phyloP scores from a whole-genome alignment of 176 grass and related monocot species.

The Oryza coarctata region DNA sequence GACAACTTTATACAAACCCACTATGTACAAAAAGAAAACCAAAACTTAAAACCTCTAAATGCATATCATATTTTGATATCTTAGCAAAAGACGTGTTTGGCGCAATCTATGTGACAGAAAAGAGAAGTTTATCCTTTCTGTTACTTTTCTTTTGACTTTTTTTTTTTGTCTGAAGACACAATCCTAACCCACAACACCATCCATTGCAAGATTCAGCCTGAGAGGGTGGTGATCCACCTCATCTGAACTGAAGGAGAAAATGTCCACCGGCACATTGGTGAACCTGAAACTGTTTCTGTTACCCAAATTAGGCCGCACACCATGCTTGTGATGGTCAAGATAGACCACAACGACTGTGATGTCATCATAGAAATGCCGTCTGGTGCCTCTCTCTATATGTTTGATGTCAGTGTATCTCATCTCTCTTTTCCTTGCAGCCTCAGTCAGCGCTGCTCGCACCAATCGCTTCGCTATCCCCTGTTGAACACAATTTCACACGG shows the following conservation, averaged over 20 bases:
- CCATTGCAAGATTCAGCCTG: background rate
- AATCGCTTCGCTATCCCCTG: constrained; percentile 54
- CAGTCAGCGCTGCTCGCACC: constrained; percentile 48
- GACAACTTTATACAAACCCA: background rate
- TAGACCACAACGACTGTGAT: constrained; percentile 58
- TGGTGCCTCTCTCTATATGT: constrained; percentile 36
- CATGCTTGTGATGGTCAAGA: constrained; percentile 36
- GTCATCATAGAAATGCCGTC: constrained; percentile 53
- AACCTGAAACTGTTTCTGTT: constrained; percentile 1
- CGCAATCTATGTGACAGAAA: background rate
- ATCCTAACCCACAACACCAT: background rate
- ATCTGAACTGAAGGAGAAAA: constrained; percentile 26
- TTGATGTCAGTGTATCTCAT: constrained; percentile 56
- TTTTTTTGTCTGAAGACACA: background rate
- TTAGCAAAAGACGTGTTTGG: background rate
- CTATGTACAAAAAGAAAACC: constrained; percentile 2
- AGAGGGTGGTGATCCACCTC: constrained; percentile 19
- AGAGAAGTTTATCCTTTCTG: background rate
- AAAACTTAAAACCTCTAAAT: background rate
- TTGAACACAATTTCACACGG: constrained; percentile 18
- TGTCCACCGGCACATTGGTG: constrained; percentile 28
- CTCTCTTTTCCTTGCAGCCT: constrained; percentile 59
- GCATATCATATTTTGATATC: background rate
- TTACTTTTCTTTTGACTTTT: background rate
- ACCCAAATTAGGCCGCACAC: background rate